These are phyloP conservation scores for Ascochyta koolunga DNA, from an alignment of 2,329 filamentous ascomycete species.

Conservation along the genomic window DNA sequence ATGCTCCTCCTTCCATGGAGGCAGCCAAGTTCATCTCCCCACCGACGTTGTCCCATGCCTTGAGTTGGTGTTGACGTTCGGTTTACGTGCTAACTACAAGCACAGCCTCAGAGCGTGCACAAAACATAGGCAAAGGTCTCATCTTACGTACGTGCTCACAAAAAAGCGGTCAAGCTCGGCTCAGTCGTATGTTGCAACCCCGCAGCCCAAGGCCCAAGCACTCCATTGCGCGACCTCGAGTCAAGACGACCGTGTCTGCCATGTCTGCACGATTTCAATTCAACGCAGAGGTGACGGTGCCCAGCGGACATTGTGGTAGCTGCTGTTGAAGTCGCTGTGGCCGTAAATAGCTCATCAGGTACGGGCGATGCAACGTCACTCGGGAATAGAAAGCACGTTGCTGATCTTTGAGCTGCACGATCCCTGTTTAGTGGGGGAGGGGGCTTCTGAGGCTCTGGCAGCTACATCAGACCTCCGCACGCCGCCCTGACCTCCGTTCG, in stretches of 20 bases:
- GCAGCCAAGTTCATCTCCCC: slow-evolving; percentile 29
- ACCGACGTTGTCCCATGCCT: background rate
- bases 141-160: slow-evolving; percentile 12
- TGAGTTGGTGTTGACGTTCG: background rate
- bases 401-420: slow-evolving; percentile 10
- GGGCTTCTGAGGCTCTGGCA: slow-evolving; percentile 11
- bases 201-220: background rate
- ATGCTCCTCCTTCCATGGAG: slow-evolving; percentile 22
- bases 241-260: background rate
- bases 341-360: slow-evolving; percentile 12
- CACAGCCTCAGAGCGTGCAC: background rate
- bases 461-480: slow-evolving; percentile 12
- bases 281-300: background rate
- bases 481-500: background rate
- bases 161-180: slow-evolving; percentile 17
- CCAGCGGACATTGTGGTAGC: background rate
- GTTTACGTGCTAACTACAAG: background rate
- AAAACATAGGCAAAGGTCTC: slow-evolving; percentile 1
- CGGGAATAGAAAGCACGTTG: slow-evolving; percentile 8
- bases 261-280: too few relatives aligned
- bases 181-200: background rate
- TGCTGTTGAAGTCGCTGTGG: background rate
- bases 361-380: slow-evolving; percentile 14
- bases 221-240: background rate
- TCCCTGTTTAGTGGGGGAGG: slow-evolving; percentile 12